These are phyloP conservation scores for Backusella circina DNA, from an alignment of 192 early-diverging fungal genomes.

Conservation along the genomic window DNA sequence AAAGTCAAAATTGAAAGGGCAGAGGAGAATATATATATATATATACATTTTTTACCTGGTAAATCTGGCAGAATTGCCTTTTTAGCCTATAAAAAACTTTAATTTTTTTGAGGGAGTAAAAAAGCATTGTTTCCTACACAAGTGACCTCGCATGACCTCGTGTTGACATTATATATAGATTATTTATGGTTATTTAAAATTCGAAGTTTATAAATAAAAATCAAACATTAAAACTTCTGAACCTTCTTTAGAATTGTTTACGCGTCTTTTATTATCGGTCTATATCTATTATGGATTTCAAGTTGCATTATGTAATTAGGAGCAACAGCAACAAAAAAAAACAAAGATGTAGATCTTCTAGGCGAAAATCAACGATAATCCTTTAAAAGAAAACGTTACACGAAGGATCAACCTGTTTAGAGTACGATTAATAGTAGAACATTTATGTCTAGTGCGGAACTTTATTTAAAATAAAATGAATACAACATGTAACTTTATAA, in stretches of 20 bases:
- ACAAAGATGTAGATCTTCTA: neutral
- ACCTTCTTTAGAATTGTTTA: neutral
- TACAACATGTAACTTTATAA: neutral
- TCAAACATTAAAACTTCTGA: neutral
- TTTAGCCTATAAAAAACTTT: neutral
- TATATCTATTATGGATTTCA: neutral
- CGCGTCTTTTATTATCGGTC: neutral
- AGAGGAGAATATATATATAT: neutral
- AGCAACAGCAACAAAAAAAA: no score
- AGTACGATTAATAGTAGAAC: neutral
- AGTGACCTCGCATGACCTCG: conserved; percentile 1
- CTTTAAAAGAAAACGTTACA: neutral
- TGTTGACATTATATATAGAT: neutral
- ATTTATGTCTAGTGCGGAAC: neutral
- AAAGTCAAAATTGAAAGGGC: neutral
- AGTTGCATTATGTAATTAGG: neutral
- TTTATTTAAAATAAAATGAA: neutral
- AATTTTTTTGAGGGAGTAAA: neutral
- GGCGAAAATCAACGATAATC: neutral
- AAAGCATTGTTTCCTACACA: neutral
- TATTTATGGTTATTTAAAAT: neutral
- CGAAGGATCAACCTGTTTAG: neutral
- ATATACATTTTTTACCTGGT: neutral
- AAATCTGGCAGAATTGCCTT: neutral
- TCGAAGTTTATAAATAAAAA: neutral